Evolutionary conservation across 1,284 basidiomycete species (phyloP), one percentile per base, ranked within the genome.

Genomic region (Microbotryum intermedium): DNA sequence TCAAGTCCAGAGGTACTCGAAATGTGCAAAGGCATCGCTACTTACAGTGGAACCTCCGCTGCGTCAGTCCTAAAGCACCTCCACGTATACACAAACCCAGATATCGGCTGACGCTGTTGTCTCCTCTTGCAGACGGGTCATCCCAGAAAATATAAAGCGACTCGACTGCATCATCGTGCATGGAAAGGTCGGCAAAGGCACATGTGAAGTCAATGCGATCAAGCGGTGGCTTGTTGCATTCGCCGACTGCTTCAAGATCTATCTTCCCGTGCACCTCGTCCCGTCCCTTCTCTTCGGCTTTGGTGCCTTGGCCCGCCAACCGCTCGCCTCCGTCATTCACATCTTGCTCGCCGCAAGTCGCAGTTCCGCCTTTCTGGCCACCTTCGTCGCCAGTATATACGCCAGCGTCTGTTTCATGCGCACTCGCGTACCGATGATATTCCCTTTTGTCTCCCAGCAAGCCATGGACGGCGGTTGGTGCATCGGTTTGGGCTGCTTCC

Each of bases 151-250:
- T 21, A 57, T 62, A 42, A 48, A 34, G 5, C 50, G 73, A 58
- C 69, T 76, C 57, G 71, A 72, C n/a, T 76, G 75, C 64, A 65
- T 70, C 42, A 59, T 76, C 34, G 73, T 76, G 1, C 75, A 76
- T 58, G 74, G 74, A 52, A 69, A 67, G 23, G 53, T 72, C 7
- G 73, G 72, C 10, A 71, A 69, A 6, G 64, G 65, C 9, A 69
- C 66, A 42, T 76, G 75, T 62, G 72, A 72, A 53, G 58, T 55
- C 9, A 75, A 76, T 57, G 69, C 74, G 3, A 54, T 64, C 39
- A 68, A 70, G 62, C 68, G 75, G 3, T 75, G 71, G 69, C 50
- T 69, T 6, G 56, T 68, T 1, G 75, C 71, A 1, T 75, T 71
- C 65, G 65, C 70, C 42, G 71, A 74, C 60, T 64, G 64, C 46